These are phyloP conservation scores for Dactylella cylindrospora DNA, from an alignment of 2,329 filamentous ascomycete genomes.

Conservation along the genomic window DNA sequence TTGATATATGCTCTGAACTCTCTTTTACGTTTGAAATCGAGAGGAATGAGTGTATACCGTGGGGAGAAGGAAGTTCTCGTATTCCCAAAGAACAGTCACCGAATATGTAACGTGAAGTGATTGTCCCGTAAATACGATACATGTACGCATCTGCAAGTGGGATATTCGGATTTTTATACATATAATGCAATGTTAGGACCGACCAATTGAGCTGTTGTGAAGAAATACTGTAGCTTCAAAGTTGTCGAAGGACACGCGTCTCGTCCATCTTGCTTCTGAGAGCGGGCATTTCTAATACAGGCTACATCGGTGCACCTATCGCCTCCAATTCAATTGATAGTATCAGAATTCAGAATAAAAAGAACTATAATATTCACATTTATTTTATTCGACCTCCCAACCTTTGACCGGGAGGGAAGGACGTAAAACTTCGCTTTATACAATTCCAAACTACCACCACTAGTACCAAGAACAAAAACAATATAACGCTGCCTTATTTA, in stretches of 20 bases:
- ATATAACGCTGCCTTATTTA: too few relatives aligned
- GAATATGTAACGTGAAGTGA: conserved; percentile 40
- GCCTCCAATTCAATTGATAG: too few relatives aligned
- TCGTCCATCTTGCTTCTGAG: too few relatives aligned
- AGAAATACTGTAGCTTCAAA: too few relatives aligned
- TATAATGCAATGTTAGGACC: too few relatives aligned
- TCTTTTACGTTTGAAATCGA: not conserved
- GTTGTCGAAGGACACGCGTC: too few relatives aligned
- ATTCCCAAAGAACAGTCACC: conserved; percentile 45
- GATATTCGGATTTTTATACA: too few relatives aligned
- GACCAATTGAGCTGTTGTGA: too few relatives aligned
- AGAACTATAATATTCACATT: conserved; percentile 28
- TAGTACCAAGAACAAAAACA: not conserved
- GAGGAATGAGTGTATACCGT: conserved; percentile 11
- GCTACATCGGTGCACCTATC: too few relatives aligned
- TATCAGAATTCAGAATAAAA: conserved; percentile 10
- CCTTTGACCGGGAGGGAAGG: too few relatives aligned
- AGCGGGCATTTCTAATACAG: too few relatives aligned
- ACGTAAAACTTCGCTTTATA: conserved; percentile 33
- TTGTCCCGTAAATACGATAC: conserved; percentile 46
- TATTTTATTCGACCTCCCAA: conserved; percentile 7
- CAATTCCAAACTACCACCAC: conserved; percentile 8
- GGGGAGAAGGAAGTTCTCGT: conserved; percentile 43
- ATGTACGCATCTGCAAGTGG: too few relatives aligned
- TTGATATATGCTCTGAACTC: conserved; percentile 3